phyloP scores from a whole-genome alignment of 139 green algal species.

The Mesotaenium endlicherianum region DNA sequence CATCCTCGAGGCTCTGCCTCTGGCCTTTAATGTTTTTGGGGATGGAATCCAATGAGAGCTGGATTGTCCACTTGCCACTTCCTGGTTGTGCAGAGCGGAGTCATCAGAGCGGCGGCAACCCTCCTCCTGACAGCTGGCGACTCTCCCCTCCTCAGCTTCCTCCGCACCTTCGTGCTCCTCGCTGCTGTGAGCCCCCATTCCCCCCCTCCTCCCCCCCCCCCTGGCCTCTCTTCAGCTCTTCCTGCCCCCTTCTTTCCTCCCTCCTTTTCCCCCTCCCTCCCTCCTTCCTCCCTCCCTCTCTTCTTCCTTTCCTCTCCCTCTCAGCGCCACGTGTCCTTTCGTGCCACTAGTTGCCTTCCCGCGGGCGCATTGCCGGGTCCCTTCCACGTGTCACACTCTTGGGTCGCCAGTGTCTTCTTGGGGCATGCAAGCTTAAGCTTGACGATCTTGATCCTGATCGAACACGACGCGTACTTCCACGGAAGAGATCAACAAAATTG shows the following conservation, averaged over 20 bases:
- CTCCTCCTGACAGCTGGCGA: not conserved
- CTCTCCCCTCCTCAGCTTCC: not conserved
- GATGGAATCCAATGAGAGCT: not conserved
- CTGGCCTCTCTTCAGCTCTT: not conserved
- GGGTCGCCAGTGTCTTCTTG: not conserved
- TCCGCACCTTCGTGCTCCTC: not conserved
- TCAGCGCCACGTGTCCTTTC: not conserved
- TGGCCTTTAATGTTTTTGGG: not conserved
- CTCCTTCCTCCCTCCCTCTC: not conserved
- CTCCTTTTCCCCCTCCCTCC: not conserved
- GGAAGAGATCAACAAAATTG: too few relatives aligned
- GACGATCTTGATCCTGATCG: not conserved
- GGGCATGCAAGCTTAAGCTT: not conserved
- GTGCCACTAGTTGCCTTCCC: not conserved
- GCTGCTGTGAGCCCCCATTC: not conserved
- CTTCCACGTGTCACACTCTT: not conserved
- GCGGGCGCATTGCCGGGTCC: not conserved
- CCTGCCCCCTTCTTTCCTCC: not conserved
- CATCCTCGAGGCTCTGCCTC: not conserved
- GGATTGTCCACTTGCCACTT: not conserved
- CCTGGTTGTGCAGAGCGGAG: not conserved
- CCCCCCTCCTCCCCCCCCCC: not conserved
- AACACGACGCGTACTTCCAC: too few relatives aligned
- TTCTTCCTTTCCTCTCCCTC: not conserved
- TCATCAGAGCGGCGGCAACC: not conserved